Evolutionary conservation across 2,329 filamentous ascomycete genomes (phyloP).

Genomic region (Ceratocystis cubensis): DNA sequence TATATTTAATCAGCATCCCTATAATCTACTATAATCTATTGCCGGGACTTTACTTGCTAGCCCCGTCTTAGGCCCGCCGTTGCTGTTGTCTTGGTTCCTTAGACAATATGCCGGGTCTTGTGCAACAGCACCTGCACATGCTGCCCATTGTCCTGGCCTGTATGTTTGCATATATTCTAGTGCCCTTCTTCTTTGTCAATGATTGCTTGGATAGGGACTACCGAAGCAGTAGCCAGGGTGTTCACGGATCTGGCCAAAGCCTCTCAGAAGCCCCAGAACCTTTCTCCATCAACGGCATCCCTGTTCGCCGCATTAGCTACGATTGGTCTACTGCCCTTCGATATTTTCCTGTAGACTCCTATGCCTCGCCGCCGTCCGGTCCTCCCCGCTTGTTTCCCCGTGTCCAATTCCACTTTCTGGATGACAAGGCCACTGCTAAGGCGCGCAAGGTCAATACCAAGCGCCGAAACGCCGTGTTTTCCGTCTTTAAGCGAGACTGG

Average conservation of each 20-base stretch:
- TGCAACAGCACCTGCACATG: conserved; percentile 16
- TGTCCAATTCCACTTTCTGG: conserved; percentile 31
- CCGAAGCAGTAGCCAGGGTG: neutral
- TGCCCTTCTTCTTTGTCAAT: conserved; percentile 14
- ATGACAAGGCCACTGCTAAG: neutral
- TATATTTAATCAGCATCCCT: neutral
- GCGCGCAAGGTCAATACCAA: conserved; percentile 11
- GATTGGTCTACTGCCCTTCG: conserved; percentile 27
- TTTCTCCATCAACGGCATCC: conserved; percentile 15
- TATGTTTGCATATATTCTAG: conserved; percentile 13
- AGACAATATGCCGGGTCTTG: neutral
- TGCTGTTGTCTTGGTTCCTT: neutral
- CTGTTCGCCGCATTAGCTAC: conserved; percentile 26
- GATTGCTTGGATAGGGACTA: neutral
- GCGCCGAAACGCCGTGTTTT: conserved; percentile 32
- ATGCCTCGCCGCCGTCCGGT: conserved; percentile 27
- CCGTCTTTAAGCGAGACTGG: conserved; percentile 36
- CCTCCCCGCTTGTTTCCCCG: conserved; percentile 25
- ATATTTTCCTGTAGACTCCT: conserved; percentile 27
- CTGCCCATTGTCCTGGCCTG: conserved; percentile 11
- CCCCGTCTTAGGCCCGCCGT: too few species aligned
- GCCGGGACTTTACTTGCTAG: neutral
- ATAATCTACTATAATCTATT: neutral
- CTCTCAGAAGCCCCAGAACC: neutral
- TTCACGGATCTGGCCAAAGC: neutral